Base-by-base conservation (phyloP, 306 rosid species). In the Mucuna pruriens region DNA sequence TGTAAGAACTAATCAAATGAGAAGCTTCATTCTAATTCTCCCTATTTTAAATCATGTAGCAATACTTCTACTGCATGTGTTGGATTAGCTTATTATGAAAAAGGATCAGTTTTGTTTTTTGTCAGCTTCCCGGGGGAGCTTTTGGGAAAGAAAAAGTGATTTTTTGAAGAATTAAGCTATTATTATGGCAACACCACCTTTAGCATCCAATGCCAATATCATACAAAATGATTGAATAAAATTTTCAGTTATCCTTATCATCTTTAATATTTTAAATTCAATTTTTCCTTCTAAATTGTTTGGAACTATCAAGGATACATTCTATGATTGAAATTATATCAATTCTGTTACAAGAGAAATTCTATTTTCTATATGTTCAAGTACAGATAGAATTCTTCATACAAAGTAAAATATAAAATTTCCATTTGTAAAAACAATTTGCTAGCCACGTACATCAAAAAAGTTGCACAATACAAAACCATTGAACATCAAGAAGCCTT, bases 371-470 rank as follows among this genome's bases (percentile, higher is more conserved):
- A 7, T n/a, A n/a, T n/a, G n/a, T 7, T 49, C 17, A 45, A 48
- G 58, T 20, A 55, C 12, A 55, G 22, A 55, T 19, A 20, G 62
- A 20, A 20, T 13, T 20, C 31, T 20, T 55, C 29, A 22, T 55
- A 78, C 29, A n/a, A 54, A 79, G 49, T 69, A 9, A 60, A 71
- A 71, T 45, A 58, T 17, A 72, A 44, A 62, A 61, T 15, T 80
- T 72, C 22, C 65, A 72, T 58, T 70, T 15, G 63, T 58, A 25
- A 48, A 71, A 62, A 25, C 10, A 46, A 20, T 25, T 38, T 49
- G 23, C 29, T 13, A 62, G 66, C 76, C 60, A 64, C 38, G 57
- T 62, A n/a, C 19, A 68, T 74, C 44, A n/a, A 51, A n/a, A n/a
- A 52, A 7, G 26, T 52, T 51, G 10, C 7, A 45, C 12, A 48